Base-by-base conservation (phyloP, 495 filamentous ascomycete genomes). In the Bacidia rubella region DNA sequence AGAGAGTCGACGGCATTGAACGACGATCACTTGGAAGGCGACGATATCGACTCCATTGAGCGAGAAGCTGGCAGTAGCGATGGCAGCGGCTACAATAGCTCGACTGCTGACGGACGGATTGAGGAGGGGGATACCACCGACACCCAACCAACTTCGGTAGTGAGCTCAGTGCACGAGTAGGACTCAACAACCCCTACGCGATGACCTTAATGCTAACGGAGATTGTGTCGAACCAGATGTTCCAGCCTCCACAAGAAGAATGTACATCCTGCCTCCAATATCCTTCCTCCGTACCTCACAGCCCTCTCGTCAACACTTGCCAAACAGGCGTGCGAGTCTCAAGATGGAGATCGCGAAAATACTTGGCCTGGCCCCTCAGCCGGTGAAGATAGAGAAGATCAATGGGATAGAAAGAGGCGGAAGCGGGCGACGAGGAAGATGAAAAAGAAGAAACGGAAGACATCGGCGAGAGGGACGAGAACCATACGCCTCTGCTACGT, bases 151-250 rank as follows among this genome's bases (percentile, higher is more conserved):
- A 53, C 26, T 27, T 45, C 40, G 11, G 12, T 47, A 38, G 12
- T 23, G 40, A 27, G 41, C 5, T 45, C 51, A 53, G 51, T 45
- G 27, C 19, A 35, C 46, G 51, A 12, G 41, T 45, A 53, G 40
- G 41, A 20, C 51, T 27, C 15, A 1, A 23, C 39, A n/a, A 47
- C 20, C 38, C 40, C 51, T 10, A 47, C 23, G 25, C 4, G 39
- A 47, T 47, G 29, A 53, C 46, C 46, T 19, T 12, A 11, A 22
- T 47, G 27, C 41, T 53, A 22, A 53, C 51, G n/a, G n/a, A 53
- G 40, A 47, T 40, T 45, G 51, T 12, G 39, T 45, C 29, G 51
- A 47, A 0, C 39, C 51, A 26, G 51, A 47, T 47, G 51, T 26
- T 29, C 3, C 38, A 12, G 19, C 23, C 19, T 46, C 24, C 5